A percentile compares a stretch with the other conserved stretches of the same genome.
phyloP scores from a whole-genome alignment of 257 asterid genomes.

The Solanum chmielewskii region DNA sequence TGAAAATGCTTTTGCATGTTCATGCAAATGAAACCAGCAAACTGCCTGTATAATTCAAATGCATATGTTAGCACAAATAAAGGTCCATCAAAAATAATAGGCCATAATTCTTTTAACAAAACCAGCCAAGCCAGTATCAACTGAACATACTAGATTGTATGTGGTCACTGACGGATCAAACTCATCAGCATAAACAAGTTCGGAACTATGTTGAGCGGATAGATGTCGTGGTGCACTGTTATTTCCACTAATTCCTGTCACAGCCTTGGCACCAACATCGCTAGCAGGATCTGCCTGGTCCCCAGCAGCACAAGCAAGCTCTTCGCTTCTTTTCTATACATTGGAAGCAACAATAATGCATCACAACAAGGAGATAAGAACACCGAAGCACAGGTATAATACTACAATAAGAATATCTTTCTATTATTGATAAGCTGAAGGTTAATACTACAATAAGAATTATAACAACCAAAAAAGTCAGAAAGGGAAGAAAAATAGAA shows the following conservation, averaged over 20 bases:
- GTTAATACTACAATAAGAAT: background rate
- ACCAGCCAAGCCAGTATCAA: background rate
- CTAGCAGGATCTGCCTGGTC: constrained; percentile 41
- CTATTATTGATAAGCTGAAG: background rate
- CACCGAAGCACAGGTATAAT: background rate
- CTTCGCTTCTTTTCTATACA: constrained; percentile 55
- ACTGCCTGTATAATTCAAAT: constrained; percentile 52
- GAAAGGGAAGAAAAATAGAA: background rate
- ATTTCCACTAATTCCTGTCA: constrained; percentile 29
- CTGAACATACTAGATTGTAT: constrained; percentile 56
- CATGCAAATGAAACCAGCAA: constrained; percentile 85
- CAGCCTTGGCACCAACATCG: constrained; percentile 31
- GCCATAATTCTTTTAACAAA: background rate
- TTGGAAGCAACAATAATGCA: background rate
- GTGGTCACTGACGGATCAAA: constrained; percentile 49
- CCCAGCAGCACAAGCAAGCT: constrained; percentile 38
- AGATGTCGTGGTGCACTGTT: constrained; percentile 17
- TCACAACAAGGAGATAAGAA: background rate
- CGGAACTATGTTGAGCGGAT: constrained; percentile 27
- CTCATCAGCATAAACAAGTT: constrained; percentile 31
- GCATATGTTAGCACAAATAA: constrained; percentile 1
- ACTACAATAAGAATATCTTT: background rate
- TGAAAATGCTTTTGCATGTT: constrained; percentile 56
- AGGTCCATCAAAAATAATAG: background rate
- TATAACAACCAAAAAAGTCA: background rate